Evolutionary conservation across 208 protist genomes (phyloP).

Genomic region (Crithidia thermophila): DNA sequence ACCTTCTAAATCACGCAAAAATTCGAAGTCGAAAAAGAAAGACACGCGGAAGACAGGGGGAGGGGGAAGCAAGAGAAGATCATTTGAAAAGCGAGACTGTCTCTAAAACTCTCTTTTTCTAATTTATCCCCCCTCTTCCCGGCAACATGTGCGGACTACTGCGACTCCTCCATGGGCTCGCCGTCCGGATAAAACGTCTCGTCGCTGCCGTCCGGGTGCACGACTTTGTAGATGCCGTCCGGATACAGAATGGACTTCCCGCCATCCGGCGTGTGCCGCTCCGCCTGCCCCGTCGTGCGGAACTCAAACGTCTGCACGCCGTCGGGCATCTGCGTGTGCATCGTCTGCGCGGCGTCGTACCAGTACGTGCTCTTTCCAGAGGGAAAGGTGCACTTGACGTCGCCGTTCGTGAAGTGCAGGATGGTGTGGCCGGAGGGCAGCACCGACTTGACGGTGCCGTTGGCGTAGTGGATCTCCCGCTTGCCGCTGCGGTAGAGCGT

Average conservation of each 20-base stretch:
- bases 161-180: slow-evolving; percentile 32
- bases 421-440: slow-evolving; percentile 82
- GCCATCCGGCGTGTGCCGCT: slow-evolving; percentile 89
- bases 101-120: too few species aligned
- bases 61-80: too few species aligned
- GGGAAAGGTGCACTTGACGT: slow-evolving; percentile 90
- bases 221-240: slow-evolving; percentile 91
- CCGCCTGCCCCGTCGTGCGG: slow-evolving; percentile 85
- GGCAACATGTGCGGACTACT: neutral
- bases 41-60: neutral
- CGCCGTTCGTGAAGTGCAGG: slow-evolving; percentile 93
- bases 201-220: slow-evolving; percentile 77
- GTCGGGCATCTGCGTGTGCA: slow-evolving; percentile 88
- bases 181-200: slow-evolving; percentile 82
- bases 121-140: neutral
- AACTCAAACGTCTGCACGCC: slow-evolving; percentile 93
- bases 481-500: slow-evolving; percentile 89
- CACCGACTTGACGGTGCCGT: slow-evolving; percentile 92
- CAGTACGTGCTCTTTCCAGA: slow-evolving; percentile 93
- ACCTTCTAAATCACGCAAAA: too few species aligned
- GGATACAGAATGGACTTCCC: slow-evolving; percentile 95
- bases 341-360: slow-evolving; percentile 92
- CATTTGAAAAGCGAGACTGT: too few species aligned
- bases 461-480: slow-evolving; percentile 91
- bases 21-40: too few species aligned